These are phyloP conservation scores for Myrmaecium sp. DNA, from an alignment of 2,329 filamentous ascomycete species.

Conservation along the genomic window DNA sequence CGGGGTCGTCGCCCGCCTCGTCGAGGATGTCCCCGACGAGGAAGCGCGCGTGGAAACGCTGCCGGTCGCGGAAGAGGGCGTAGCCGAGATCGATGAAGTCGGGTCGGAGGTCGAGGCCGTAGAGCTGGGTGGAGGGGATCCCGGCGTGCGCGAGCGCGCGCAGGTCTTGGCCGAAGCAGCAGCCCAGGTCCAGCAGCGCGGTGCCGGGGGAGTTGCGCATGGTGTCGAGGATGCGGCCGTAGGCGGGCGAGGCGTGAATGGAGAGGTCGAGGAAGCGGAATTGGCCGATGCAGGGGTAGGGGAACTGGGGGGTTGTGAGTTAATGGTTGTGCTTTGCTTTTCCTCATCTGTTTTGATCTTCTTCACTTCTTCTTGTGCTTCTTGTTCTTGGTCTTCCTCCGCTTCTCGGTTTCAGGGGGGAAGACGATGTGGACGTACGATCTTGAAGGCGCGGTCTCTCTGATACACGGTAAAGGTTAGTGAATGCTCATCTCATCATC, in stretches of 20 bases:
- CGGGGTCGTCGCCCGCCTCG: slow-evolving; percentile 12
- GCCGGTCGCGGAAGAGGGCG: slow-evolving; percentile 14
- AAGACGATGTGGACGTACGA: too few relatives aligned
- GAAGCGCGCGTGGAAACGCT: slow-evolving; percentile 31
- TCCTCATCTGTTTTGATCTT: too few relatives aligned
- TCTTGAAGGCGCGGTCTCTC: too few relatives aligned
- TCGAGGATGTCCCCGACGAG: slow-evolving; percentile 37
- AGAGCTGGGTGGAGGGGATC: slow-evolving; percentile 20
- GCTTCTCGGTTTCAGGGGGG: too few relatives aligned
- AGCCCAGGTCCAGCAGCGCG: slow-evolving; percentile 25
- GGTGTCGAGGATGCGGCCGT: slow-evolving; percentile 16
- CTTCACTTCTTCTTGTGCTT: too few relatives aligned
- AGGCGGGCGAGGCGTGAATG: slow-evolving; percentile 11
- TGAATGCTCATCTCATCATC: too few relatives aligned
- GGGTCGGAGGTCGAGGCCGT: slow-evolving; percentile 21
- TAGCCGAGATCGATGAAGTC: slow-evolving; percentile 39
- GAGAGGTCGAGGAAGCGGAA: slow-evolving; percentile 20
- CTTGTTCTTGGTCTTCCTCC: too few relatives aligned
- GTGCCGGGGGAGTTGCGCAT: slow-evolving; percentile 18
- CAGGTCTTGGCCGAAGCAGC: slow-evolving; percentile 29
- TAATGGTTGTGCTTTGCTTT: too few relatives aligned
- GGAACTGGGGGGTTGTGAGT: too few relatives aligned
- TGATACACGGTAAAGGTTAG: too few relatives aligned
- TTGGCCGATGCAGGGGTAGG: slow-evolving; percentile 20
- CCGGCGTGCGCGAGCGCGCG: slow-evolving; percentile 25